These are phyloP conservation scores for Gossypium turneri DNA, from an alignment of 345 rosid genomes.

Conservation along the genomic window DNA sequence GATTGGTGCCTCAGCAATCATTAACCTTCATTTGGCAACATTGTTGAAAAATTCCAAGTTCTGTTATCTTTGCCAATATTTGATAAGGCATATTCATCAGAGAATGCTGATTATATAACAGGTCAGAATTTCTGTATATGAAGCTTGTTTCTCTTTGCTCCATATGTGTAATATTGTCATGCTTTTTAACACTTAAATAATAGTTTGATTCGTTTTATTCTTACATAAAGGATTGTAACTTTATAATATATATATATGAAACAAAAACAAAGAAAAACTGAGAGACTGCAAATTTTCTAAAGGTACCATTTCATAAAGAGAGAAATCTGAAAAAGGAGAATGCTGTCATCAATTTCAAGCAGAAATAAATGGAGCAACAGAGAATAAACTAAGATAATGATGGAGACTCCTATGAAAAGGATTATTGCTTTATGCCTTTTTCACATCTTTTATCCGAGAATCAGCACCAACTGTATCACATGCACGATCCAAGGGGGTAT, in stretches of 20 bases:
- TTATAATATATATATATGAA: too few species aligned
- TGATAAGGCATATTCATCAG: neutral
- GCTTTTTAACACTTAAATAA: neutral
- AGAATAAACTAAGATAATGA: neutral
- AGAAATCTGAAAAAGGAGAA: neutral
- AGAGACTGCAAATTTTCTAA: neutral
- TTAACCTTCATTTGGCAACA: neutral
- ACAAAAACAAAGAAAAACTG: neutral
- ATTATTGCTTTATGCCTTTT: constrained; percentile 9
- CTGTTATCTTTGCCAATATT: constrained; percentile 2
- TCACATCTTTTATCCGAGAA: constrained; percentile 5
- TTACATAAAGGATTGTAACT: neutral
- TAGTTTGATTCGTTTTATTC: constrained; percentile 9
- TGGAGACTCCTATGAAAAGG: constrained; percentile 14
- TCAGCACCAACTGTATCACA: constrained; percentile 23
- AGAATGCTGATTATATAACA: constrained; percentile 5
- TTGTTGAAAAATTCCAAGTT: constrained; percentile 2
- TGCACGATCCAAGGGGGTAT: constrained; percentile 44
- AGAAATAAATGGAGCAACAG: constrained; percentile 16
- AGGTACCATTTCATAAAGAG: constrained; percentile 5
- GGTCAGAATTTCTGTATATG: neutral
- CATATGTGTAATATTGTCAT: constrained; percentile 6
- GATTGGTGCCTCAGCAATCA: constrained; percentile 6
- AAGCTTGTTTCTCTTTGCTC: neutral
- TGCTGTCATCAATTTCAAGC: constrained; percentile 23